phyloP scores from a whole-genome alignment of 305 asterid genomes.

The Fraxinus ornus region DNA sequence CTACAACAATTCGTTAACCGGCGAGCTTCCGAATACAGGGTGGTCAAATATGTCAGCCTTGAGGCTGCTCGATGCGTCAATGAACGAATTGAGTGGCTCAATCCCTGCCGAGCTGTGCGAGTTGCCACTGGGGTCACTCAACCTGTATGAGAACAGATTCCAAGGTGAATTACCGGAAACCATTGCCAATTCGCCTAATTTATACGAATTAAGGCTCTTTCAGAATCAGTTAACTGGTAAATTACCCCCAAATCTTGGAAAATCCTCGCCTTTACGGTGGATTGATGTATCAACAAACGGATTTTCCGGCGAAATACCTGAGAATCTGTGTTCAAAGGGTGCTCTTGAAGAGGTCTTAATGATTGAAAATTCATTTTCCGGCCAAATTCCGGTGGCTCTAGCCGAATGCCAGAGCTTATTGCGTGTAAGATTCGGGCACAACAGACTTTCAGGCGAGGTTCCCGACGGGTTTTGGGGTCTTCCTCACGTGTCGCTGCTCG shows the following conservation, averaged over 20 bases:
- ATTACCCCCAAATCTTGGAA: slow-evolving; percentile 68
- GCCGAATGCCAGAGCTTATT: slow-evolving; percentile 67
- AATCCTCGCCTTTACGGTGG: slow-evolving; percentile 67
- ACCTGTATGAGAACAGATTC: slow-evolving; percentile 69
- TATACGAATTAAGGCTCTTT: slow-evolving; percentile 81
- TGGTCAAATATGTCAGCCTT: slow-evolving; percentile 84
- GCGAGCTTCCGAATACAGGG: slow-evolving; percentile 68
- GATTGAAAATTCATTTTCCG: slow-evolving; percentile 64
- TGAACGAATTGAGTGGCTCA: slow-evolving; percentile 69
- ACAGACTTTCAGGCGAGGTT: slow-evolving; percentile 64
- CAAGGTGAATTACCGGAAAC: slow-evolving; percentile 63
- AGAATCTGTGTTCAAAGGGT: slow-evolving; percentile 53
- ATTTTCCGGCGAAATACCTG: slow-evolving; percentile 69
- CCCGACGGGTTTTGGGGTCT: slow-evolving; percentile 84
- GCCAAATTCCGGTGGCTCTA: slow-evolving; percentile 63
- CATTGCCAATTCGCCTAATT: slow-evolving; percentile 70
- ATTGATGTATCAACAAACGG: slow-evolving; percentile 75
- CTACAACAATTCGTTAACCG: slow-evolving; percentile 75
- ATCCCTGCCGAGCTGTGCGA: slow-evolving; percentile 81
- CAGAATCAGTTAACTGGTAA: slow-evolving; percentile 61
- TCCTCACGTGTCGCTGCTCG: slow-evolving; percentile 80
- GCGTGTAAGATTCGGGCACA: slow-evolving; percentile 75
- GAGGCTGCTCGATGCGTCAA: slow-evolving; percentile 77
- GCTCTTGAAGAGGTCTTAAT: slow-evolving; percentile 59
- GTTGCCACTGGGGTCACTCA: slow-evolving; percentile 81